Base-by-base conservation (phyloP, 2,329 filamentous ascomycete species). In the Rosellinia necatrix region DNA sequence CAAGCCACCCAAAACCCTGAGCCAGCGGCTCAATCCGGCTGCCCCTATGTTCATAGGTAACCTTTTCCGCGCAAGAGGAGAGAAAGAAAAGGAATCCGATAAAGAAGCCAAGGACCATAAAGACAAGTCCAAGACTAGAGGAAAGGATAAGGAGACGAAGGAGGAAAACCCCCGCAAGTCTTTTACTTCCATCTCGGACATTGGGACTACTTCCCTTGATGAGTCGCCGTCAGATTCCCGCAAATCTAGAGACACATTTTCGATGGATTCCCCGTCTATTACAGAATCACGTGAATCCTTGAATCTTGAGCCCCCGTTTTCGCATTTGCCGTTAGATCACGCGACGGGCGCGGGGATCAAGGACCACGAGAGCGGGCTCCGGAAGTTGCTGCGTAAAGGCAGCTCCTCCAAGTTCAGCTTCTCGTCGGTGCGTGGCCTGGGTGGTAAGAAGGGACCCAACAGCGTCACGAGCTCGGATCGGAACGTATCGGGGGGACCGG, bases 1-100 rank as follows among this genome's bases (percentile, higher is more conserved):
- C 42, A 86, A 87, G 3, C 91, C 89, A 4, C 71, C 74, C 34
- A 77, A 71, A 77, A 78, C 42, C 77, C 79, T 67, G 76, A 87
- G 69, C 72, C 86, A 71, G 75, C 86, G 73, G 66, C 80, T 97
- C 24, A 97, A 99, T 66, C 94, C 94, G 6, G 84, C 90, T 6
- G 94, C 93, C 0, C 92, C 92, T 7, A 90, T 89, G 1, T 97
- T 97, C 70, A 93, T 89, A 73, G 87, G 82, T 8, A 82, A 86
- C 32, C 84, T 94, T 56, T 83, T 86, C 65, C 78, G 80, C 4
- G 71, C 70, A 25, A 78, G 64, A 65, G 19, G 69, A 61, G 63
- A 68, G 17, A 71, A 60, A 40, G 69, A 69, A 12, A 71, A 64
- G 49, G 67, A 71, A 9, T 49, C 53, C 9, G 73, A 73, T 53